Percentiles rank a stretch among this genome's conserved stretches.
phyloP scores from a whole-genome alignment of 257 asterid species.

The Plantago elongata region DNA sequence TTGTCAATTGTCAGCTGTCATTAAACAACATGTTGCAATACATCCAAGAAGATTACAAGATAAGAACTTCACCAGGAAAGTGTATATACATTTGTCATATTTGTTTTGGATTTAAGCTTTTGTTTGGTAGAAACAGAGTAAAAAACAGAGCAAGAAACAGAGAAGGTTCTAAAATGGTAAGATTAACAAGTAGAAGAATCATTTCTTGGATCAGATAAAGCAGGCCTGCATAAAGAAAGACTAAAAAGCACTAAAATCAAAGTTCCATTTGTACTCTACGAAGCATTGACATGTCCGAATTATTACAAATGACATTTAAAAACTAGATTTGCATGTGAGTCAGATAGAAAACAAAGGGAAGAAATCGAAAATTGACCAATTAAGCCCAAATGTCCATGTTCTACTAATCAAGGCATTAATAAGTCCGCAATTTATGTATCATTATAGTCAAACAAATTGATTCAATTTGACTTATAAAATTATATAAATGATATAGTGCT shows the following conservation, averaged over 20 bases:
- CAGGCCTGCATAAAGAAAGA: slow-evolving; percentile 33
- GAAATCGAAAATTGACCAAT: slow-evolving; percentile 17
- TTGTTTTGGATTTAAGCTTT: slow-evolving; percentile 25
- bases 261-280: slow-evolving; percentile 23
- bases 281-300: slow-evolving; percentile 39
- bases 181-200: background rate
- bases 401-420: slow-evolving; percentile 24
- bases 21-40: slow-evolving; percentile 11
- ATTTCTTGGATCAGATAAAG: slow-evolving; percentile 38
- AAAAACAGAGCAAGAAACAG: background rate
- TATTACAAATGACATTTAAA: slow-evolving; percentile 14
- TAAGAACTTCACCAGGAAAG: background rate
- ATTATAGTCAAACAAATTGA: slow-evolving; percentile 14
- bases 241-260: slow-evolving; percentile 27
- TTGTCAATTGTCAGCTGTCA: slow-evolving; percentile 18
- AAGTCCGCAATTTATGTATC: slow-evolving; percentile 32
- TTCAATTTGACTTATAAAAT: background rate
- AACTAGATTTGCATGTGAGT: slow-evolving; percentile 30
- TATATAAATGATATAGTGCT: background rate
- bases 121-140: background rate
- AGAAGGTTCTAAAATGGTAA: slow-evolving; percentile 23
- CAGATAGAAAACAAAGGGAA: background rate
- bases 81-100: slow-evolving; percentile 25
- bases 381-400: slow-evolving; percentile 15
- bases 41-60: background rate